Base-by-base conservation (phyloP, 2,329 filamentous ascomycete genomes). In the Claviceps lovelessii region DNA sequence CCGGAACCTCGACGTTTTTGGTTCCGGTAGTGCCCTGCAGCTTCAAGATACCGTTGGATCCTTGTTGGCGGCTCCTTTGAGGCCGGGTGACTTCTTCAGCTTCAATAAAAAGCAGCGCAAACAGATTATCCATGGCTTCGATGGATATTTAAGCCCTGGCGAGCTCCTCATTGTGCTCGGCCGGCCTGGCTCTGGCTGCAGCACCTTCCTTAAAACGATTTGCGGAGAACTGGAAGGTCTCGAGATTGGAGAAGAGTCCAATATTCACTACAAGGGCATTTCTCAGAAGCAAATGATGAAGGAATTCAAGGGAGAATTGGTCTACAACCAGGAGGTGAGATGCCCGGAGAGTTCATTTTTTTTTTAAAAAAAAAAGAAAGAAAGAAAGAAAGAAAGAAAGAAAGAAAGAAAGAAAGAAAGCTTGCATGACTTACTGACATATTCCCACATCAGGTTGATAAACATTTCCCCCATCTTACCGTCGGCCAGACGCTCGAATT, bases 381-480 rank as follows among this genome's bases (percentile, higher is more conserved):
- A n/a, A n/a, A n/a, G n/a, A n/a, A 2, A 23, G 3, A 23, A 3
- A 23, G 3, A 23, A 23, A 23, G 3, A 3, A 23, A 23, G 3
- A 23, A 23, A 23, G 23, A 23, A 23, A n/a, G n/a, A n/a, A 23
- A 23, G 23, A 23, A 23, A 23, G 23, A 23, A 23, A 23, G 1
- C 23, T 2, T n/a, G 17, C 39, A 41, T 23, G 37, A 5, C 53
- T 28, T 33, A 17, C 19, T 49, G 9, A 45, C 46, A 4, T 13
- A 4, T 13, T 5, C 39, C 53, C 50, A 5, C 15, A 35, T 5
- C 49, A 84, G 68, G 75, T 77, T 33, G 85, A 89, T 64, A 76
- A 84, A 33, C 86, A 90, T 64, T 90, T 89, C 59, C 83, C 86
- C 0, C 83, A 86, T n/a, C 71, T 93, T 28, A 88, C 83, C 0